Base-by-base conservation (phyloP, 2,329 filamentous ascomycete genomes). In the Cladosporium sp. region DNA sequence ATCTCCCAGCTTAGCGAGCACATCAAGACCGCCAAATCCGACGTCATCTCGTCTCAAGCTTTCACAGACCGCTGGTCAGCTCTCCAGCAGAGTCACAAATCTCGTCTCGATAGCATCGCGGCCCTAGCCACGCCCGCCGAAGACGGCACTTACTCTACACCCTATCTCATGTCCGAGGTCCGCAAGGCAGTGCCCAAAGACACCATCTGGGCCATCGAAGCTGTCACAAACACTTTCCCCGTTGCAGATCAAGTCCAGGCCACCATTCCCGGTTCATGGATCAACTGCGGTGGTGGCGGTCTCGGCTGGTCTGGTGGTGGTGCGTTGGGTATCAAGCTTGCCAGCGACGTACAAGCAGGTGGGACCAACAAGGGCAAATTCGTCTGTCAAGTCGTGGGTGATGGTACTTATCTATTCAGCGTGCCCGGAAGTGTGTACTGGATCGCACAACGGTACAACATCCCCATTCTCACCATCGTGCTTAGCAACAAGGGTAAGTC, bases 231-330 rank as follows among this genome's bases (percentile, higher is more conserved):
- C 58, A 85, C 86, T 0, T 72, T 71, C 0, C 81, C 85, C 25
- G 84, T 91, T 0, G 80, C 83, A 24, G 88, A 94, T 63, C 88
- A 91, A 62, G 74, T 94, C 7, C 84, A 85, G 65, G 80, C 84
- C 2, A 85, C 80, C 0, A 67, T 84, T 0, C 89, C 89, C 0
- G 88, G 88, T 0, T 85, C 83, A 0, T 91, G 87, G 87, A 84
- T 93, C 66, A 92, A 91, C 70, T 92, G 89, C 68, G 89, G 89
- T 1, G 89, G 87, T 0, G 89, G 88, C 13, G 90, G 90, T 2
- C 83, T 93, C 0, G 89, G 89, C 1, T 93, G 89, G 89, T 89
- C 85, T 10, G 89, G 89, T 13, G 89, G 90, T 13, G 89, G 68
- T 15, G 86, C 87, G 0, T 71, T 93, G 3, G 90, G 89, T 2